phyloP scores from a whole-genome alignment of 495 filamentous ascomycete species.

The Aspergillus funiculosus region DNA sequence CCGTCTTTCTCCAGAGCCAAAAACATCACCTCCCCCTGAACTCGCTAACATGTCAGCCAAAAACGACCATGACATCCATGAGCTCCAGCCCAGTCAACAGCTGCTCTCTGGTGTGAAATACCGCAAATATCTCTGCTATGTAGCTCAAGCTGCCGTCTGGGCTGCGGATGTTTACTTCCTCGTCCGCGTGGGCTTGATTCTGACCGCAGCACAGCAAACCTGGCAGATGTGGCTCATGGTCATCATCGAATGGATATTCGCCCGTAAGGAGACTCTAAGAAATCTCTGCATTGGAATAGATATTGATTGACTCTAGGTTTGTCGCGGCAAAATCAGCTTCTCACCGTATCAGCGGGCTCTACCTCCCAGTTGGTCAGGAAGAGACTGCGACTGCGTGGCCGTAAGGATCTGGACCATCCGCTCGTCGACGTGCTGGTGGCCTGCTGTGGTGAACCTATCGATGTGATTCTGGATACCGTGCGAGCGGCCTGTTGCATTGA shows the following conservation, averaged over 20 bases:
- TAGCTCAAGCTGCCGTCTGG: constrained; percentile 24
- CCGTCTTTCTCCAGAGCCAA: no score
- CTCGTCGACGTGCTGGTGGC: constrained; percentile 45
- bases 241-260: constrained; percentile 24
- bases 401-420: constrained; percentile 27
- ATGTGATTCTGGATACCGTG: constrained; percentile 48
- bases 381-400: constrained; percentile 23
- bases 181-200: constrained; percentile 17
- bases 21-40: no score
- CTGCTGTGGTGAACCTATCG: constrained; percentile 45
- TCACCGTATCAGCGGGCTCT: constrained; percentile 19
- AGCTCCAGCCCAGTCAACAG: constrained; percentile 22
- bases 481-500: constrained; percentile 43
- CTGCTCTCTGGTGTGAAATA: constrained; percentile 16
- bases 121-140: constrained; percentile 20
- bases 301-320: constrained; percentile 11
- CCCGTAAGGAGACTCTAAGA: constrained; percentile 28
- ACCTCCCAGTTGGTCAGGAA: constrained; percentile 12
- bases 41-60: constrained; percentile 7
- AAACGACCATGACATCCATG: constrained; percentile 19
- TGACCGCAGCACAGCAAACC: constrained; percentile 9
- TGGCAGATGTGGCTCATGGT: constrained; percentile 34
- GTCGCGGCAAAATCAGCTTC: constrained; percentile 25
- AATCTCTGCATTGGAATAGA: no score
- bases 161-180: constrained; percentile 21